Percentiles rank a stretch among this genome's conserved stretches.
Conservation (phyloP, 106 monocot species). For the Dendrobium nobile region DNA sequence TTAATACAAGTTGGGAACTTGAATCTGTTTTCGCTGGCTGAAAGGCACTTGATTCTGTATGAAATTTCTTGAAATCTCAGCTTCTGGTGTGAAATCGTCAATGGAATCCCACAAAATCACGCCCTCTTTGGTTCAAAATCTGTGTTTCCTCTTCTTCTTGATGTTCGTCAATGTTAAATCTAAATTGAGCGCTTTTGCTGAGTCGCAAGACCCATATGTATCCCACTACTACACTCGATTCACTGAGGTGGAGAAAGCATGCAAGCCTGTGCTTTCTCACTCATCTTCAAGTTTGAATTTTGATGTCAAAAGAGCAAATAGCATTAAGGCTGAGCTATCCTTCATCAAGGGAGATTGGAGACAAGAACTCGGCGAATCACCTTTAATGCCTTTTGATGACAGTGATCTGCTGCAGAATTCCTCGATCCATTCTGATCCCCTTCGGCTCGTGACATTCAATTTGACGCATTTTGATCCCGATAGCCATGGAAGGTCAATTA, state of each 20-base stretch:
- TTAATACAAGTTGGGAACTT: too few relatives aligned
- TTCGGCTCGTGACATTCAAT: constrained; percentile 22
- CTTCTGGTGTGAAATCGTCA: too few relatives aligned
- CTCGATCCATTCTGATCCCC: constrained; percentile 17
- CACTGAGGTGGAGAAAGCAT: constrained; percentile 39
- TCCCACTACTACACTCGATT: constrained; percentile 34
- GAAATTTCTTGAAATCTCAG: too few relatives aligned
- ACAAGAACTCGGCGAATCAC: constrained; percentile 30
- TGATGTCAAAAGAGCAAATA: constrained; percentile 13
- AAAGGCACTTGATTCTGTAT: too few relatives aligned
- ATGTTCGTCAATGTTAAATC: too few relatives aligned
- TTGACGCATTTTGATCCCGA: constrained; percentile 32
- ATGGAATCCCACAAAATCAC: too few relatives aligned
- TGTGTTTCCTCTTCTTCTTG: too few relatives aligned
- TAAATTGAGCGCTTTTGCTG: too few relatives aligned
- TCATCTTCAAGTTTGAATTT: constrained; percentile 21
- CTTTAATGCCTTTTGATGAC: constrained; percentile 50
- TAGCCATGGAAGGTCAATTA: constrained; percentile 19
- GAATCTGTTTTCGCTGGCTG: too few relatives aligned
- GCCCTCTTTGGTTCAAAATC: too few relatives aligned
- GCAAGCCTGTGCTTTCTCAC: constrained; percentile 27
- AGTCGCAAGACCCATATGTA: constrained; percentile 5
- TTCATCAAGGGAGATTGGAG: constrained; percentile 52
- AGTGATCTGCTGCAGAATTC: constrained; percentile 7
- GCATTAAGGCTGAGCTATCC: constrained; percentile 32